Base-by-base conservation (phyloP, 2,329 filamentous ascomycete genomes). In the Ophiostoma piceae region DNA sequence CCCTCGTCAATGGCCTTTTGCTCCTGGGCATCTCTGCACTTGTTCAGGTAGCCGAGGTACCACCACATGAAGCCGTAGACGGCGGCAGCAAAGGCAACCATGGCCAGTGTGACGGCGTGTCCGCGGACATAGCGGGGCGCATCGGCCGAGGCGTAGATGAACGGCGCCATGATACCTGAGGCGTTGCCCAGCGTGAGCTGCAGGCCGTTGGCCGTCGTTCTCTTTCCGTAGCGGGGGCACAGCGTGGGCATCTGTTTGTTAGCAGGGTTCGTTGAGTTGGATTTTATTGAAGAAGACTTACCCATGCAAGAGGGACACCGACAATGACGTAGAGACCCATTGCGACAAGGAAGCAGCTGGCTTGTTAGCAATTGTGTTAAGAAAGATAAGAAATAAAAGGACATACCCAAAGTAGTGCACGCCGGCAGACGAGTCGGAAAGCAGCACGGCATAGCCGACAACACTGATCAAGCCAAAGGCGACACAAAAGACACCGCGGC, bases 361-460 rank as follows among this genome's bases (percentile, higher is more conserved):
- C 19, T 22, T 22, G 32, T 65, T 65, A 65, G 35, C 8, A 22
- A 3, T 22, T 12, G 12, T 3, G 1, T 16, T 32, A 22, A 37
- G 2, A n/a, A 1, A 14, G 62, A 29, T 29, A 29, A 29, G 26
- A 29, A 29, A 29, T 29, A 29, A 2, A 29, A 11, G 35, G 35
- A 39, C 62, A 65, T 65, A 65, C 62, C 65, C 65, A 66, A 66
- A 66, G 65, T 66, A 66, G 37, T 66, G 65, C 37, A 41, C 65
- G 22, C 65, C 65, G 12, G 65, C 37, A 1, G 65, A 47, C 4
- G 39, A 16, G 39, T 43, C 22, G 5, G 51, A 68, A 1, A 73
- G 19, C 22, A 71, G 51, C 22, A 71, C 43, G 11, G 68, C 41
- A 62, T 73, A 71, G 67, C 72, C 72, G 66, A 68, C 35, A 7